These are phyloP conservation scores for Zygosaccharomyces siamensis DNA, from an alignment of 805 yeast species.

Conservation along the genomic window DNA sequence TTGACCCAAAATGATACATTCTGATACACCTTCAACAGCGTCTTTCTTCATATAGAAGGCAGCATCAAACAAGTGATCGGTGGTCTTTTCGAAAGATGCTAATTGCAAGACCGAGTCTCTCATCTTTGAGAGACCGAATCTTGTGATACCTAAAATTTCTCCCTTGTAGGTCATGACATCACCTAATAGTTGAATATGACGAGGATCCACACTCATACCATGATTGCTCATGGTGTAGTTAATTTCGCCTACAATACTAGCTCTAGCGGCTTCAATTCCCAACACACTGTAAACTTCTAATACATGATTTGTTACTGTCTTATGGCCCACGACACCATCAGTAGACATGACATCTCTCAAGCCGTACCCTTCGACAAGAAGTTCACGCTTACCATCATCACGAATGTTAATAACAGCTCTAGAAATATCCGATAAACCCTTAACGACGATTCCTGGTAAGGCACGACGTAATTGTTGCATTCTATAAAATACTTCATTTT, in stretches of 20 bases:
- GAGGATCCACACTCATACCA: conserved; percentile 99
- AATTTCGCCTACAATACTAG: conserved; percentile 88
- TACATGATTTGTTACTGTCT: conserved; percentile 87
- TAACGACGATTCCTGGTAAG: conserved; percentile 82
- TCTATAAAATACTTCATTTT: conserved; percentile 66
- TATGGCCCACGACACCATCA: conserved; percentile 88
- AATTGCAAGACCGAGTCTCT: conserved; percentile 94
- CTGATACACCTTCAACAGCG: conserved; percentile 94
- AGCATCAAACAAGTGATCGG: conserved; percentile 97
- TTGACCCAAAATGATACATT: conserved; percentile 95
- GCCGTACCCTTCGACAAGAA: conserved; percentile 97
- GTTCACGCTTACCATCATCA: conserved; percentile 80
- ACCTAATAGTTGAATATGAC: conserved; percentile 95
- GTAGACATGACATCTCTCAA: conserved; percentile 94
- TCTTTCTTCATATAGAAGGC: conserved; percentile 97
- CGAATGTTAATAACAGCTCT: conserved; percentile 95
- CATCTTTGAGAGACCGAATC: conserved; percentile 98
- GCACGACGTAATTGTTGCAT: conserved; percentile 86
- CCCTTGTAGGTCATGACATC: conserved; percentile 99
- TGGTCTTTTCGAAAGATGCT: conserved; percentile 96
- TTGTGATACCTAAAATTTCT: conserved; percentile 94
- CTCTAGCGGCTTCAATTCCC: conserved; percentile 97
- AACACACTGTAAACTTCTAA: conserved; percentile 82
- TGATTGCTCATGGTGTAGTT: conserved; percentile 98
- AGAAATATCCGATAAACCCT: conserved; percentile 85